Base-by-base conservation (phyloP, 805 yeast species). In the Yamadazyma scolyti region DNA sequence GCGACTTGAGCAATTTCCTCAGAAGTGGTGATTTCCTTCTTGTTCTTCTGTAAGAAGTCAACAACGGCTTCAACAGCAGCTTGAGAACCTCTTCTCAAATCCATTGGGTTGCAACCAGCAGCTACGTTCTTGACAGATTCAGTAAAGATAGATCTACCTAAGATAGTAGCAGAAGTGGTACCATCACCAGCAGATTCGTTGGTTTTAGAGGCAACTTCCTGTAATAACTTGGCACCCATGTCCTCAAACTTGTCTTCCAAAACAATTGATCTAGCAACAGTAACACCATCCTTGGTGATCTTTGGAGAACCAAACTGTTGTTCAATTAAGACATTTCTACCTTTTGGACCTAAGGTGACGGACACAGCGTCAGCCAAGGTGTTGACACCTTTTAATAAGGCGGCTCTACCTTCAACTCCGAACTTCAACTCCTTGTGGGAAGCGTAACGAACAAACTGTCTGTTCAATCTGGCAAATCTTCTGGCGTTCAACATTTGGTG, bases 21-120 rank as follows among this genome's bases (percentile, higher is more conserved):
- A 37, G 88, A 76, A 37, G 95, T 85, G 50, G 96, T 86, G 65
- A 93, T 82, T 61, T 85, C 96, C 64, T 82, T 87, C 73, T 86
- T 89, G 75, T 90, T 79, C 44, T 74, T 58, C 52, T 84, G 86
- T 53, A 90, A 74, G 64, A 74, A 90, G 40, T 80, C 75, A 44
- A 90, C 89, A 30, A 89, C 95, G 25, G 89, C 88, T 58, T 86
- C 90, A 30, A 89, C 97, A 24, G 97, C 98, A 39, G 95, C 82
- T 71, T 89, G 96, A 28, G 96, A 79, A 52, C 98, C 98, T 58
- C 93, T 80, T 76, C 97, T 85, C 56, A 90, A 75, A 54, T 90
- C 97, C 93, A 88, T 89, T 50, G 98, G 97, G 72, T 90, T 93
- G 67, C 96, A 89, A 40, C 98, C 98, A 35, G 97, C 96, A 40